Base-by-base conservation (phyloP, 1,139 yeast species). In the Tardiomyces digboiensis region DNA sequence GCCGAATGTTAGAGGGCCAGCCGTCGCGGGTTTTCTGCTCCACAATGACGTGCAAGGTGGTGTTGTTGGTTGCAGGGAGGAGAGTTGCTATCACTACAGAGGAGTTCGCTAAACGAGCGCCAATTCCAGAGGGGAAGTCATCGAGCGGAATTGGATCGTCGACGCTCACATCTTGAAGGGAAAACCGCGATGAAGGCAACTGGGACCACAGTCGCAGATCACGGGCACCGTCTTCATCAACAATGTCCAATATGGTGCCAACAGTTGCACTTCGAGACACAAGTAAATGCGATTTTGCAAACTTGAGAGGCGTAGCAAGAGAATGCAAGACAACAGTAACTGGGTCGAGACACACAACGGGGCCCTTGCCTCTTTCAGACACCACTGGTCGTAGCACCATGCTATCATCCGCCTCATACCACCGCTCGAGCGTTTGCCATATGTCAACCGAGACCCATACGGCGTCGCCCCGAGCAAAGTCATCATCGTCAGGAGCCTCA, bases 1-100 rank as follows among this genome's bases (percentile, higher is more conserved):
- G 16, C 8, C 3, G 8, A 5, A 26, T n/a, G 33, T 16, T 26
- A n/a, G 33, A 26, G 16, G 33, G 33, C 33, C 33, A 26, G 16
- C 33, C 33, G 33, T 26, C 33, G 33, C 33, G 33, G 8, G 33
- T 26, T 26, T 26, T 26, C 14, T 26, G 33, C 33, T 26, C 33
- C 16, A 26, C 33, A 26, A 26, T 26, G 33, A 26, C 16, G 33
- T 26, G 33, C 5, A 26, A n/a, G 14, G 10, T 8, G 16, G 33
- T 16, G 33, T 4, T n/a, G 10, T 8, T 5, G 33, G 5, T 5
- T 8, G 12, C 33, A 5, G 16, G 5, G 33, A 26, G 5, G 8
- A 26, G 33, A 26, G 16, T 26, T n/a, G 16, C 33, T 3, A 26
- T 26, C 5, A 16, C 14, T 8, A 13, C 33, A 16, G 33, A 13